Base-by-base conservation (phyloP, 129 eudicot genomes). In the Helianthus tuberosus region DNA sequence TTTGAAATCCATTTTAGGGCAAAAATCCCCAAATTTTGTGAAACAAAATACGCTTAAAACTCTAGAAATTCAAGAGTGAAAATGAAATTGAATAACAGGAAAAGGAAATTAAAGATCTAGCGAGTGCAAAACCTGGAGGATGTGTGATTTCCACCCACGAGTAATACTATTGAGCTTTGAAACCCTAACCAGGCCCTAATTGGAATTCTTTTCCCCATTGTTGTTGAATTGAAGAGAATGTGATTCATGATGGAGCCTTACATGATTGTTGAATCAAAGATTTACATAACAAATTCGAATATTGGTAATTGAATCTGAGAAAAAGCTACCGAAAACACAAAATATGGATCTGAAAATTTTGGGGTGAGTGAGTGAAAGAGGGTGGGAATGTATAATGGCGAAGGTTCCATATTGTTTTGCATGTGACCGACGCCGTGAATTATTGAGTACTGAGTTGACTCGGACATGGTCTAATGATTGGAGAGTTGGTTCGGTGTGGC, bases 101-200 rank as follows among this genome's bases (percentile, higher is more conserved):
- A 20, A 7, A n/a, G 16, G 20, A 27, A 32, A 55, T 39, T 4
- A 75, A 16, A 5, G 69, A 73, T 35, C 73, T 94, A 94, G 85
- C 98, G 98, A 75, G 96, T 86, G 64, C 97, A 90, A 90, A 94
- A 94, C 93, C 97, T 90, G 89, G 93, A 90, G 64, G 98, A 94
- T 68, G 98, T 94, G 97, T 94, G 98, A 65, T 94, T 94, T 82
- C 98, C 98, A 94, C 98, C 98, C 96, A 94, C 98, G 80, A 94
- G 93, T 88, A 94, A 84, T 60, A 82, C 91, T 83, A 80, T 82
- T 47, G 90, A 83, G 50, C 75, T 88, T 94, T 94, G 93, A 59
- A 38, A 83, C 77, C 97, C 89, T 81, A 94, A 68, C 97, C 91
- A 94, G 25, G 85, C 88, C 85, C 85, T 88, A 46, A 73, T 81